phyloP scores from a whole-genome alignment of 2,329 filamentous ascomycete genomes.

The Didymella keratinophila region DNA sequence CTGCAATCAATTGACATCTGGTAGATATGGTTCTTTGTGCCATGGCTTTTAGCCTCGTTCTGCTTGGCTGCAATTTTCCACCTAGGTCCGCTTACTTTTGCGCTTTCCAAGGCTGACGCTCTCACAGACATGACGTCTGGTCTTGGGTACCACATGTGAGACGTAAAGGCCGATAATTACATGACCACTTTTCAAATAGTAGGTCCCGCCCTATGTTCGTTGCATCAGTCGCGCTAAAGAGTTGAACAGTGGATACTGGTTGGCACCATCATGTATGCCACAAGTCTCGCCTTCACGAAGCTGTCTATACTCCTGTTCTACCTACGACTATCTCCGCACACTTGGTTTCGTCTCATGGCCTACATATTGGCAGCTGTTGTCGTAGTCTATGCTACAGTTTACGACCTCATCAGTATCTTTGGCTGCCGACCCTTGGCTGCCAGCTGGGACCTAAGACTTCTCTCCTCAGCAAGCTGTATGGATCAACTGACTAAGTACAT shows the following conservation, averaged over 20 bases:
- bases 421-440: constrained; percentile 10
- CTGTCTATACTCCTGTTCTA: constrained; percentile 17
- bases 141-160: constrained; percentile 21
- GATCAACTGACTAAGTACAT: constrained; percentile 19
- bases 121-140: constrained; percentile 11
- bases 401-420: constrained; percentile 16
- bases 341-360: constrained; percentile 16
- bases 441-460: constrained; percentile 11
- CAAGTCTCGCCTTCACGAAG: constrained; percentile 21
- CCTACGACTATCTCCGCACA: constrained; percentile 9
- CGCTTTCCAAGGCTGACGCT: not conserved
- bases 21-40: constrained; percentile 4
- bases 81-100: not conserved
- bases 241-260: constrained; percentile 1
- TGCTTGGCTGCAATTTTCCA: constrained; percentile 1
- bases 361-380: constrained; percentile 2
- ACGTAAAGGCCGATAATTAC: constrained; percentile 9
- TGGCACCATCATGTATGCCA: constrained; percentile 14
- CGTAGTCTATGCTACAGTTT: constrained; percentile 9
- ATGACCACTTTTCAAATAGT: constrained; percentile 6
- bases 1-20: not conserved
- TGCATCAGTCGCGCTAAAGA: not conserved
- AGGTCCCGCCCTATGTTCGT: not conserved
- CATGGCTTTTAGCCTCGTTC: not conserved
- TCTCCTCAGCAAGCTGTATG: constrained; percentile 8